phyloP scores from a whole-genome alignment of 257 asterid genomes.

The Solanum lycopersicoides region DNA sequence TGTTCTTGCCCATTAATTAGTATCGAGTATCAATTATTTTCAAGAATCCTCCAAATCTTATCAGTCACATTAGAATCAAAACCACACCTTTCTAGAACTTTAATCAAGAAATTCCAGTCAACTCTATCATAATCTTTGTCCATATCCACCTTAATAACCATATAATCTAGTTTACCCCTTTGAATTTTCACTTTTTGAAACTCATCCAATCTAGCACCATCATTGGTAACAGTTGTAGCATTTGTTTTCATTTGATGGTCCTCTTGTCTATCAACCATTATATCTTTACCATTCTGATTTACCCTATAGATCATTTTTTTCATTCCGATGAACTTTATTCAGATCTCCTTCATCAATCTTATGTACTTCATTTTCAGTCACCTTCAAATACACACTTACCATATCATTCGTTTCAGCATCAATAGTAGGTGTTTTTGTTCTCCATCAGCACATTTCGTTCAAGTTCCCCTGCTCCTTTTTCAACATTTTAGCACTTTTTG shows the following conservation, averaged over 20 bases:
- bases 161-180: background rate
- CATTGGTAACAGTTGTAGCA: background rate
- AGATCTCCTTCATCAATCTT: conserved; percentile 9
- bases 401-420: conserved; percentile 11
- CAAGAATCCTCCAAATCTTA: too few species aligned
- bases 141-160: too few species aligned
- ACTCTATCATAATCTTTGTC: too few species aligned
- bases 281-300: too few species aligned
- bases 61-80: too few species aligned
- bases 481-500: background rate
- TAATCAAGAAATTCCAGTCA: too few species aligned
- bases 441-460: background rate
- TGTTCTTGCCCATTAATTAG: too few species aligned
- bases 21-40: too few species aligned
- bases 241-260: background rate
- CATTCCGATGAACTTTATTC: background rate
- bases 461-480: background rate
- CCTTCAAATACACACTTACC: conserved; percentile 9
- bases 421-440: conserved; percentile 13
- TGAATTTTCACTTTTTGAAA: conserved; percentile 2
- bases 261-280: background rate
- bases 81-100: too few species aligned
- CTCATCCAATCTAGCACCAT: conserved; percentile 7
- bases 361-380: conserved; percentile 9
- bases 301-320: too few species aligned